Percentiles rank a stretch among this genome's conserved stretches.
Conservation (phyloP, 805 yeast genomes). For the Lachancea quebecensis region DNA sequence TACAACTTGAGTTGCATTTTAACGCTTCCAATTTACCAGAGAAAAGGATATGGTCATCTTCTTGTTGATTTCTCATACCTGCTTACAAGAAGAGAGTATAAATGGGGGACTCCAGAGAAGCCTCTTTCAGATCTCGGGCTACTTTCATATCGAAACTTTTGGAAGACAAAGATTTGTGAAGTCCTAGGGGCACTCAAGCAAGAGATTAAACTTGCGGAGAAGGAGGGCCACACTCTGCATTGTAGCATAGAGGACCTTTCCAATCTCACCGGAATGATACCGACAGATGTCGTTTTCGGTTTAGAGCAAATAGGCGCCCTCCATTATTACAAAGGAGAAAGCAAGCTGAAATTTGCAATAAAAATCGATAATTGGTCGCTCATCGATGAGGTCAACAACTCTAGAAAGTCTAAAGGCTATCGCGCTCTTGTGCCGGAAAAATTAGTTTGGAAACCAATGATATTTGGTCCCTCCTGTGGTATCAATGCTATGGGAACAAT, state of each 20-base stretch:
- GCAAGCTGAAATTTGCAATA: constrained; percentile 44
- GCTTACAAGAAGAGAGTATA: constrained; percentile 62
- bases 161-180: constrained; percentile 64
- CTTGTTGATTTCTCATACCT: constrained; percentile 86
- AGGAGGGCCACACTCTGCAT: constrained; percentile 7
- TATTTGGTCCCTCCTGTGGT: constrained; percentile 84
- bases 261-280: constrained; percentile 73
- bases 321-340: constrained; percentile 15
- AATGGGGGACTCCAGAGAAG: constrained; percentile 90
- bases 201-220: constrained; percentile 6
- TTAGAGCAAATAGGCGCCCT: constrained; percentile 70
- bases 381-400: constrained; percentile 34
- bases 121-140: constrained; percentile 86
- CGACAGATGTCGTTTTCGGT: constrained; percentile 81
- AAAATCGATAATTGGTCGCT: constrained; percentile 38
- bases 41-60: constrained; percentile 84
- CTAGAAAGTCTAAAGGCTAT: constrained; percentile 52
- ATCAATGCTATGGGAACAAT: constrained; percentile 44
- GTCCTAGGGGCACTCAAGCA: constrained; percentile 18
- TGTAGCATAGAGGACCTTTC: constrained; percentile 58
- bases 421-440: constrained; percentile 44
- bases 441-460: constrained; percentile 73
- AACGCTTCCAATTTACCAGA: constrained; percentile 80
- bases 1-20: constrained; percentile 87
- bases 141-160: constrained; percentile 76